Evolutionary conservation across 768 basidiomycete species (phyloP), one percentile per base, ranked within the genome.

Genomic region (Tricholoma matsutake): DNA sequence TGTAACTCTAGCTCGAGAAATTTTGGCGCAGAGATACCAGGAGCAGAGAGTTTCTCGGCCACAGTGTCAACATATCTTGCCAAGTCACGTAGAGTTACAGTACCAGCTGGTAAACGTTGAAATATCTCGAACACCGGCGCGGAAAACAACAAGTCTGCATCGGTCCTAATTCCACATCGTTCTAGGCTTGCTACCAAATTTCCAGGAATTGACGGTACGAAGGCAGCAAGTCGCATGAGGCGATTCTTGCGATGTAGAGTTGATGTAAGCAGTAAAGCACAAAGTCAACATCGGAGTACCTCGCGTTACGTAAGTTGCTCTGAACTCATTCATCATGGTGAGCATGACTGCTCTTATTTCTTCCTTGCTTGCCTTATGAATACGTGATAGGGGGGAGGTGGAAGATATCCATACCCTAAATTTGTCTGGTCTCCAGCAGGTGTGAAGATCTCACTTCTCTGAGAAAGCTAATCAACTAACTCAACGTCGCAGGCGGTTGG

Each of bases 391-490:
- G 91, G 91, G 51, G 91, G 91, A 76, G 91, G 90, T 63, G 84
- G 78, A 58, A 87, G 92, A 77, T 97, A 92, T 81, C 93, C 94
- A 8, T 97, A 89, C 73, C 95, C 94, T 32, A 96, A 95, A 80
- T 84, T 91, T 70, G 95, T 97, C 58, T 98, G 94, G 93, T 89
- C 94, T 22, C 95, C 96, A 70, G 82, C 94, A 65, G 93, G 93
- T 92, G 43, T 4, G 51, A n/a, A 1, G 61, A 73, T 64, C 54
- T 52, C 49, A 49, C 57, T 63, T 75, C 76, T 18, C 7, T 28
- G 16, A 16, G 32, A 34, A 4, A 29, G 22, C n/a, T 52, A 18
- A 20, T 37, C 41, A 4, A 20, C 34, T 16, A 4, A 20, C 34
- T 16, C 47, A 43, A 58, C 55, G 49, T 49, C 35, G 37, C 64